Evolutionary conservation across 257 asterid genomes (phyloP).

Genomic region (Euphrasia confusa): DNA sequence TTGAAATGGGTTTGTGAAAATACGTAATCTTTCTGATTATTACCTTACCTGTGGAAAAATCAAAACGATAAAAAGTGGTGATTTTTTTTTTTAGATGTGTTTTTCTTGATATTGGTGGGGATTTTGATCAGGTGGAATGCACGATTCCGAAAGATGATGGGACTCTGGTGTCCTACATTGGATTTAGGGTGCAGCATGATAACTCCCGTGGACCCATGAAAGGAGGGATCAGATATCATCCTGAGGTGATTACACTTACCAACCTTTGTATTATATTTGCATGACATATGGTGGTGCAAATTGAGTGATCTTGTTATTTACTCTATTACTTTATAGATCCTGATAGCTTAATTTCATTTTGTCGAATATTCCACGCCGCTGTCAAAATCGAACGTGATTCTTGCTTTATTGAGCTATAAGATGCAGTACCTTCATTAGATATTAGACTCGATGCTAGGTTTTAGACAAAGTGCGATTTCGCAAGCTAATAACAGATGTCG

Average conservation of each 20-base stretch:
- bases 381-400: not conserved
- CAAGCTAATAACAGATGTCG: too few species aligned
- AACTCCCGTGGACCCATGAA: constrained; percentile 84
- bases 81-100: not conserved
- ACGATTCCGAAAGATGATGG: constrained; percentile 82
- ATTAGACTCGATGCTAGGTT: too few species aligned
- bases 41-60: not conserved
- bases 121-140: constrained; percentile 62
- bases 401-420: not conserved
- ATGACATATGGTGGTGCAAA: not conserved
- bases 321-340: not conserved
- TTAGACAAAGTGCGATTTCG: too few species aligned
- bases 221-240: constrained; percentile 86
- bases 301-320: not conserved
- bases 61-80: not conserved
- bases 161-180: constrained; percentile 56
- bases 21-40: not conserved
- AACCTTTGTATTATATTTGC: not conserved
- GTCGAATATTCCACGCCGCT: not conserved
- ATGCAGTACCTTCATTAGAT: too few species aligned
- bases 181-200: constrained; percentile 80
- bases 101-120: not conserved
- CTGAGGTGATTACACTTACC: constrained; percentile 39
- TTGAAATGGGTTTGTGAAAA: constrained; percentile 14
- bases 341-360: not conserved